Percentiles rank a stretch among this genome's conserved stretches.
These are phyloP conservation scores for Silene coronaria DNA, from an alignment of 179 eudicot genomes.

Conservation along the genomic window DNA sequence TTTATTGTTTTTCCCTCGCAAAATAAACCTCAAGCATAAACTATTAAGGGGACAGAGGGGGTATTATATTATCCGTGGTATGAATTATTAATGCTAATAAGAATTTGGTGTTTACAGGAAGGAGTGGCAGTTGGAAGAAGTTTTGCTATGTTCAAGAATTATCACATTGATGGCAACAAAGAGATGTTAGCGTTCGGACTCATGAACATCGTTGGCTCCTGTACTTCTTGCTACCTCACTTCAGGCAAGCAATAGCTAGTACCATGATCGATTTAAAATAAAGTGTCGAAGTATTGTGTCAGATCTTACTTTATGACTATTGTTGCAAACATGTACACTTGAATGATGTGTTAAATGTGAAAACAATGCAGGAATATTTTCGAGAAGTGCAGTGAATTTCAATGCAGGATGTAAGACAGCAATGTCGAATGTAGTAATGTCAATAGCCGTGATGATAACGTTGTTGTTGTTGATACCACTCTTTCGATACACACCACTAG, in stretches of 20 bases:
- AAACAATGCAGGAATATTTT: slow-evolving; percentile 44
- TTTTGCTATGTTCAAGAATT: slow-evolving; percentile 44
- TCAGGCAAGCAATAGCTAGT: slow-evolving; percentile 29
- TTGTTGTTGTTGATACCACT: slow-evolving; percentile 41
- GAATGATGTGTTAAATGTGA: no score
- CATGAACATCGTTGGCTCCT: slow-evolving; percentile 58
- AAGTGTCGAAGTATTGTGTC: no score
- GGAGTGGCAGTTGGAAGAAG: slow-evolving; percentile 58
- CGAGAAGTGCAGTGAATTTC: slow-evolving; percentile 53
- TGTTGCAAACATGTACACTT: no score
- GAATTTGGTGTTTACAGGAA: slow-evolving; percentile 29
- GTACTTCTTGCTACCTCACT: slow-evolving; percentile 57
- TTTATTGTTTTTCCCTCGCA: no score
- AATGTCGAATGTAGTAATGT: slow-evolving; percentile 54
- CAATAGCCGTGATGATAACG: slow-evolving; percentile 46
- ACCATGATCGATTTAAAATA: no score
- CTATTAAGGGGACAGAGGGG: no score
- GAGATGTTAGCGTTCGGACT: slow-evolving; percentile 58
- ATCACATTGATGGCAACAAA: slow-evolving; percentile 62
- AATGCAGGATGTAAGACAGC: slow-evolving; percentile 55
- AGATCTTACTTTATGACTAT: no score
- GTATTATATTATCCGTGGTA: no score
- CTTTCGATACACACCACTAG: slow-evolving; percentile 51
- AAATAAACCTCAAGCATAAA: no score
- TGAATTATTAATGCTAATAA: background rate